Conservation (phyloP, 164 flowering plant genomes). For the Dillenia suffruticosa region DNA sequence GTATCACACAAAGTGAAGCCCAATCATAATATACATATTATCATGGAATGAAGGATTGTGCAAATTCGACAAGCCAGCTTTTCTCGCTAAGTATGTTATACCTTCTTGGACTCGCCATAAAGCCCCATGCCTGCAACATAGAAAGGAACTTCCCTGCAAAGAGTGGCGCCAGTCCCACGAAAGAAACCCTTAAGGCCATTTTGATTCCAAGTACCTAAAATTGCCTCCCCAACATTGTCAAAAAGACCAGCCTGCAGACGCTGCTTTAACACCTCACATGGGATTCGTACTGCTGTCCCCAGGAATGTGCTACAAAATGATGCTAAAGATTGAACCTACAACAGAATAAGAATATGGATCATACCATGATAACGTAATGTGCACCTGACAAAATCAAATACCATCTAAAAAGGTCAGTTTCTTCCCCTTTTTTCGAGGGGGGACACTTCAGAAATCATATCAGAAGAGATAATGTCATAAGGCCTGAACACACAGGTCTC, state of each 20-base stretch:
- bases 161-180: conserved; percentile 98
- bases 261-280: conserved; percentile 96
- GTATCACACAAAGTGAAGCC: no score
- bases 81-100: conserved; percentile 9
- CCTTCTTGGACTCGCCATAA: conserved; percentile 98
- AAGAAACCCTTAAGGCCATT: conserved; percentile 95
- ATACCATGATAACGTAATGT: not conserved
- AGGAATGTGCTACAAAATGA: conserved; percentile 94
- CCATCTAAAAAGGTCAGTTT: no score
- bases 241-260: conserved; percentile 91
- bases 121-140: conserved; percentile 98
- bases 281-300: conserved; percentile 95
- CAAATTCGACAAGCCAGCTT: no score
- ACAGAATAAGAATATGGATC: conserved; percentile 7
- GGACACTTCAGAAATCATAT: no score
- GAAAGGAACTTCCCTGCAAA: conserved; percentile 95
- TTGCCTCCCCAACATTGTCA: conserved; percentile 94
- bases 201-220: conserved; percentile 81
- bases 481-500: no score
- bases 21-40: no score
- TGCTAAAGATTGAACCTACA: conserved; percentile 84
- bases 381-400: not conserved
- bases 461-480: no score
- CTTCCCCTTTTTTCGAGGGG: no score
- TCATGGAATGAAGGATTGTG: no score